Evolutionary conservation across 2,329 filamentous ascomycete genomes (phyloP).

Genomic region (Pseudogymnoascus destructans): DNA sequence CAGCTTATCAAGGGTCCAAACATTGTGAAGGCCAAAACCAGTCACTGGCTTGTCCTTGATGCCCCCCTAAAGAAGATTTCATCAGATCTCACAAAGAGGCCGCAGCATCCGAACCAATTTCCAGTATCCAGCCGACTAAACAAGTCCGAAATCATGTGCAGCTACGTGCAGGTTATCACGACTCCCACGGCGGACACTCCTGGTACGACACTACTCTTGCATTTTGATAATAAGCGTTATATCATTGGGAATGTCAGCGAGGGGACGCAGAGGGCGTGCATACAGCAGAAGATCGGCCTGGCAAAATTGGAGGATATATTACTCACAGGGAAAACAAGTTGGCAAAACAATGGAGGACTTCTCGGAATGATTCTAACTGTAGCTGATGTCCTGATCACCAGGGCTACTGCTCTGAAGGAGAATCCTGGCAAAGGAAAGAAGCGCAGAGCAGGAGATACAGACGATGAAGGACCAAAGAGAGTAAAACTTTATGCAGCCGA

Average conservation of each 20-base stretch:
- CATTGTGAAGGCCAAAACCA: background rate
- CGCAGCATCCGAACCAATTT: background rate
- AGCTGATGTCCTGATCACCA: conserved; percentile 48
- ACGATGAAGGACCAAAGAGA: conserved; percentile 24
- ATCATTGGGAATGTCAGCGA: conserved; percentile 73
- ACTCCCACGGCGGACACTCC: conserved; percentile 81
- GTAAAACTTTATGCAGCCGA: conserved; percentile 65
- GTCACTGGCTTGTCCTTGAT: background rate
- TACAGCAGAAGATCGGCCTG: conserved; percentile 46
- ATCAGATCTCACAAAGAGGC: background rate
- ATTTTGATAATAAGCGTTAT: conserved; percentile 74
- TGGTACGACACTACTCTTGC: conserved; percentile 63
- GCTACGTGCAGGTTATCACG: conserved; percentile 59
- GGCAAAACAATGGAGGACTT: conserved; percentile 67
- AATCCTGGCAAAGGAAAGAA: conserved; percentile 27
- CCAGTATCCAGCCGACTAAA: background rate
- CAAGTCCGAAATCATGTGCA: conserved; percentile 44
- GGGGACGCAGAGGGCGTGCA: conserved; percentile 66
- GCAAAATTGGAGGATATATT: conserved; percentile 65
- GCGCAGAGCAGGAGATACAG: conserved; percentile 17
- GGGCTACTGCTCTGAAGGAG: conserved; percentile 33
- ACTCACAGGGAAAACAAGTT: conserved; percentile 63
- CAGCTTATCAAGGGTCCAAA: background rate
- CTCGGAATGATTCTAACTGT: conserved; percentile 76
- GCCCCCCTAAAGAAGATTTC: background rate